Base-by-base conservation (phyloP, 1,284 basidiomycete genomes). In the Ustilago shanxiensis region DNA sequence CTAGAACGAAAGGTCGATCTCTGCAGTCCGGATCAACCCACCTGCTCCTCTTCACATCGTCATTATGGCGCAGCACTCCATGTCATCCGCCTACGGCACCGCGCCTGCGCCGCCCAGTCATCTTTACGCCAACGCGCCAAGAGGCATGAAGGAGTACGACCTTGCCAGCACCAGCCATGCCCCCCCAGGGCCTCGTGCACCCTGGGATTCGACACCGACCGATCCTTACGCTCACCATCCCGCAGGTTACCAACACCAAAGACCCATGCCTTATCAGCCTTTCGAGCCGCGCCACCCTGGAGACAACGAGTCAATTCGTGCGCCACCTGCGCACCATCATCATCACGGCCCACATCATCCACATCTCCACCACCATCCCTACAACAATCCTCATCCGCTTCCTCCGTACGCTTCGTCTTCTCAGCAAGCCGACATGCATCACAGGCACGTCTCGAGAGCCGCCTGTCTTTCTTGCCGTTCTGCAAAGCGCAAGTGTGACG, bases 401-500 rank as follows among this genome's bases (percentile, higher is more conserved):
- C 18, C 63, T 31, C 44, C 58, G 53, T 66, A 66, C 35, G 56
- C 62, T 50, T 70, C 72, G 2, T 58, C 67, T 18, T 68, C 67
- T 1, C 37, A 55, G 20, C 68, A 70, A 18, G 39, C 60, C 24
- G 72, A 74, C 16, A 39, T 64, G 45, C 66, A 74, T n/a, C 75
- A 69, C 51, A 72, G 77, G 28, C 67, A 72, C 50, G 79, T 80
- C 22, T 72, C 72, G 0, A 57, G 80, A 22, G 78, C 79, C 14
- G 81, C 81, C 22, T 83, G 81, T 55, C 76, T 83, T 33, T 71
- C 73, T 7, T 83, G 81, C 51, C 72, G 81, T 20, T 63, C 80
- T 1, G 79, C 79, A 16, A 83, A 83, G 59, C 78, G 81, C 53
- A 70, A 78, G 59, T 83, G 81, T 31, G 81, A 83, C 35, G 81